Evolutionary conservation across 192 early-diverging fungal genomes (phyloP), one percentile per base, ranked within the genome.

Genomic region (Linnemannia zychae): DNA sequence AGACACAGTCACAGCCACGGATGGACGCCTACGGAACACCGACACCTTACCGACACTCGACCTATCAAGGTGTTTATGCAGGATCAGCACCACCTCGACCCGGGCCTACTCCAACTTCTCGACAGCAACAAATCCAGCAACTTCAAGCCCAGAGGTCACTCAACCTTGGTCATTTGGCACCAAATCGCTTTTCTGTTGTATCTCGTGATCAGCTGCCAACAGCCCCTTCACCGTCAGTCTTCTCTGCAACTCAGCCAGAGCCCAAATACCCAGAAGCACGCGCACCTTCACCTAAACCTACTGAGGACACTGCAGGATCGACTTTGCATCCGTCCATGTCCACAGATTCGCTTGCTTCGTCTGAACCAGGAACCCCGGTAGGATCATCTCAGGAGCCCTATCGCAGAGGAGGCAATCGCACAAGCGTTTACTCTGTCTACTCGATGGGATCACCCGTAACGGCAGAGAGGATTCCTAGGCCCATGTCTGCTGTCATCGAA

Each of bases 121-220:
- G 60, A 7, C 75, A 77, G 33, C 74, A 77, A 33, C 71, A 77
- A 7, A 57, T 65, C 13, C 73, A 73, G 22, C 81, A 84, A 44
- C 50, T 78, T 33, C 76, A 84, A 38, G 28, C 81, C 0, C 75
- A 74, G 2, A 37, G 76, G 18, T 70, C 76, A 31, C 46, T 78
- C 4, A 74, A 66, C 46, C 52, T 74, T 9, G 81, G 81, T 12
- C 37, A 70, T 7, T 18, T 83, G 17, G 53, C 37, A n/a, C 57
- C 47, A 4, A 84, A 67, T 46, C 82, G 73, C 9, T 67, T 71
- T 22, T 34, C 53, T 2, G 15, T 75, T 9, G 22, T 28, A 63
- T 63, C 82, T 33, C 76, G 82, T 0, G 82, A 84, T 31, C 76
- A 78, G 33, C 28, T 84, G 36, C 82, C 82, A 6, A 84, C 82